phyloP scores from a whole-genome alignment of 345 rosid species.

The Psidium friedrichsthalianum region DNA sequence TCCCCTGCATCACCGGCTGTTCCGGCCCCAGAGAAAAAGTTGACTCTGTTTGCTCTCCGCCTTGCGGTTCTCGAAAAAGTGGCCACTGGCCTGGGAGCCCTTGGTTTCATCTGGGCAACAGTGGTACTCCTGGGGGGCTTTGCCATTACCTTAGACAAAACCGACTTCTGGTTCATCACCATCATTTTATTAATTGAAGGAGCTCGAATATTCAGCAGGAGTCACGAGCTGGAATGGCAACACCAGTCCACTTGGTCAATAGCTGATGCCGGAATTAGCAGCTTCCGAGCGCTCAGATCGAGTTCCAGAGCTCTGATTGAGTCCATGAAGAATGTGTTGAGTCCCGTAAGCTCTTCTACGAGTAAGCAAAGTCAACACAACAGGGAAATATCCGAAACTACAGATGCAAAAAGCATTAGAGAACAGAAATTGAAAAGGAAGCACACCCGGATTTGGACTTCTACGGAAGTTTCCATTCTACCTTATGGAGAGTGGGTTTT shows the following conservation, averaged over 20 bases:
- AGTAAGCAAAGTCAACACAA: conserved; percentile 1
- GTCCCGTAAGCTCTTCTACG: conserved; percentile 1
- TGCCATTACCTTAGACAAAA: not conserved
- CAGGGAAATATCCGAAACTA: conserved; percentile 5
- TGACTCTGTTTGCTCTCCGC: not conserved
- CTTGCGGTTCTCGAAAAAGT: not conserved
- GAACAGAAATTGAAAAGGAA: conserved; percentile 12
- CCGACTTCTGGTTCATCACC: not conserved
- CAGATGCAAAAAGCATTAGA: not conserved
- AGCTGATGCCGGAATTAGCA: conserved; percentile 10
- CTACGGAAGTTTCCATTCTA: conserved; percentile 60
- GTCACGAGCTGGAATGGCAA: not conserved
- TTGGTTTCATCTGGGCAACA: not conserved
- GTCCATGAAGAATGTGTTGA: conserved; percentile 8
- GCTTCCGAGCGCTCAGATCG: conserved; percentile 43
- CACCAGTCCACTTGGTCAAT: not conserved
- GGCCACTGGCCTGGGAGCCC: not conserved
- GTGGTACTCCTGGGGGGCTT: not conserved
- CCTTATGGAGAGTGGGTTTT: conserved; percentile 63
- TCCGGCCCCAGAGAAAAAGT: not conserved
- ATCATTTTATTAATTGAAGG: not conserved
- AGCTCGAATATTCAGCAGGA: not conserved
- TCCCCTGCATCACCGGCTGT: not conserved
- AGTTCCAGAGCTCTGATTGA: conserved; percentile 20
- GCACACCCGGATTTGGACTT: conserved; percentile 35